Base-by-base conservation (phyloP, 495 filamentous ascomycete species). In the Penicillium bialowiezense region DNA sequence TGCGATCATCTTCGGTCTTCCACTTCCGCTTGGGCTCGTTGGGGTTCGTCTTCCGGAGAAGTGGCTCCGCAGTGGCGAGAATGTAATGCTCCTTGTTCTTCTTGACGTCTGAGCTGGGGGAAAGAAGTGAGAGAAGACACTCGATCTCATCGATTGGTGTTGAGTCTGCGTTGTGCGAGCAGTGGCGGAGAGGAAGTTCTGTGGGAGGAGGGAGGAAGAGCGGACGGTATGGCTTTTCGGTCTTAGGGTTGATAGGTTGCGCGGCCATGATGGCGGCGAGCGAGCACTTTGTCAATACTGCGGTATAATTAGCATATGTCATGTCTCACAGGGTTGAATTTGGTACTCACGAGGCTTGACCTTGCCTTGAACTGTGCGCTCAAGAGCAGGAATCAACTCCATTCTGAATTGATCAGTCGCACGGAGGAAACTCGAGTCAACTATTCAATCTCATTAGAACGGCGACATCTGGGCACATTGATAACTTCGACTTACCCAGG, bases 81-180 rank as follows among this genome's bases (percentile, higher is more conserved):
- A 91, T 85, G 67, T 97, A 97, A 41, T 91, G 79, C 62, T 96
- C 84, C 62, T 91, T 95, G 63, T 99, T 99, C 57, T 81, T 65
- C 52, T 73, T 74, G 1, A 43, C 50, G 2, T 72, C 71, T 14
- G 70, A 63, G 55, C 86, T 87, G 0, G 89, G 86, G 55, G 90
- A 90, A 1, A 96, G 82, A 3, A 93, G 83, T 0, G 79, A 84
- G 38, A 81, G 72, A 19, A 97, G 72, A 64, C 95, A 99, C 51
- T 90, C 88, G 19, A 80, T 64, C 50, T 90, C 82, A 33, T 82
- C 75, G 47, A 95, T 82, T 1, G 91, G 87, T 39, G 86, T 74
- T 8, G 88, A 80, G 47, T 92, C 84, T 46, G 83, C 84, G 62
- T 93, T 85, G 68, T 99, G 93, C 36, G 85, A 86, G 67, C 93